Conservation (phyloP, 2,329 filamentous ascomycete genomes). For the Rosellinia necatrix region DNA sequence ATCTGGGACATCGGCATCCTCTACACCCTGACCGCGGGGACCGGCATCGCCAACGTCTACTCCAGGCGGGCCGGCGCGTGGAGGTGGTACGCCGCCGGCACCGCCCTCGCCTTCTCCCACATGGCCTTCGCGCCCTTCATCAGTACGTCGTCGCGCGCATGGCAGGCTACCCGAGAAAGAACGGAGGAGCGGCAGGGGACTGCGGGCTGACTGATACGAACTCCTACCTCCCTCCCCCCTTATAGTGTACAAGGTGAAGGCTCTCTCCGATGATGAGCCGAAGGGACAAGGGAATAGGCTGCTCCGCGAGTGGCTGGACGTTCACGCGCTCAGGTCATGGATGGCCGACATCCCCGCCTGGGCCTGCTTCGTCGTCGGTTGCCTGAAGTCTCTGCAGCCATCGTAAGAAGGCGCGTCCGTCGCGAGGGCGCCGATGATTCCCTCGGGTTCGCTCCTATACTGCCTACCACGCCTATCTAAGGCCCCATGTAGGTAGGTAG, state of each 20-base stretch:
- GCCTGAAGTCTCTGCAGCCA: constrained; percentile 34
- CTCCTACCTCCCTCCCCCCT: no score
- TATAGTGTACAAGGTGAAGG: constrained; percentile 35
- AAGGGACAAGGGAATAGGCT: constrained; percentile 31
- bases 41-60: constrained; percentile 37
- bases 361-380: constrained; percentile 39
- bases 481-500: no score
- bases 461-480: no score
- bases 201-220: not conserved
- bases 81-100: constrained; percentile 40
- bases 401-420: not conserved
- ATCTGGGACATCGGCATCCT: constrained; percentile 37
- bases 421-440: not conserved
- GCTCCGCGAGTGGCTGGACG: constrained; percentile 38
- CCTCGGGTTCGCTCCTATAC: not conserved
- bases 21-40: constrained; percentile 36
- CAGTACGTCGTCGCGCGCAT: constrained; percentile 20
- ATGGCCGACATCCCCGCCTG: constrained; percentile 40
- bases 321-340: constrained; percentile 37
- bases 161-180: no score
- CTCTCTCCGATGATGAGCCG: constrained; percentile 32
- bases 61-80: constrained; percentile 28
- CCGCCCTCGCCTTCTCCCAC: constrained; percentile 38
- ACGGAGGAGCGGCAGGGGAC: no score
- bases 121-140: constrained; percentile 41